Conservation (phyloP, 2,329 filamentous ascomycete genomes). For the Fusarium nanum region DNA sequence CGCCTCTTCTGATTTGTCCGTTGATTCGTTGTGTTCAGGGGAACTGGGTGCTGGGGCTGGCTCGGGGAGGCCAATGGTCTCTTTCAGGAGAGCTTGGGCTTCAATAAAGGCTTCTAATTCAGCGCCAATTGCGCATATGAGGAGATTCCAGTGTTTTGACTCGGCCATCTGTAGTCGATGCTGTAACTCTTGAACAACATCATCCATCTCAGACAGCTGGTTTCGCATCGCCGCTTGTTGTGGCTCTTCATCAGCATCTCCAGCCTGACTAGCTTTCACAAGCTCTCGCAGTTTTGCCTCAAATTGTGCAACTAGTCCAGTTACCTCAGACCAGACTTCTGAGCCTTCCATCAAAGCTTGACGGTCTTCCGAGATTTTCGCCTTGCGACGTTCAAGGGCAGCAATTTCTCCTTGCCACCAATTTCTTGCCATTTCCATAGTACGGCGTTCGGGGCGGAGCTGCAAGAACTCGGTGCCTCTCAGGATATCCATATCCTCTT, state of each 20-base stretch:
- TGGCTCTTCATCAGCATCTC: conserved; percentile 49
- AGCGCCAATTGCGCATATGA: conserved; percentile 80
- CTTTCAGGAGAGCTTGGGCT: conserved; percentile 66
- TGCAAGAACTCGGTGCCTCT: conserved; percentile 67
- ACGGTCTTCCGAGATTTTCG: conserved; percentile 69
- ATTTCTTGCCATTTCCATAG: conserved; percentile 74
- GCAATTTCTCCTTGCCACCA: conserved; percentile 76
- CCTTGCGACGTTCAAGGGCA: conserved; percentile 65
- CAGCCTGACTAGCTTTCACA: conserved; percentile 55
- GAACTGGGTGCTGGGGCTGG: conserved; percentile 11
- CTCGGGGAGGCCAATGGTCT: conserved; percentile 22
- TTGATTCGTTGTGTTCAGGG: background rate
- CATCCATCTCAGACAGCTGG: conserved; percentile 67
- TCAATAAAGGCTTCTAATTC: conserved; percentile 75
- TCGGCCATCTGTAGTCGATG: conserved; percentile 66
- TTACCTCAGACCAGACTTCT: conserved; percentile 72
- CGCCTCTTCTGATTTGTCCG: background rate
- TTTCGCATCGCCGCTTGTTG: conserved; percentile 56
- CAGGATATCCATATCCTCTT: conserved; percentile 44
- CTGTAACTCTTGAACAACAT: conserved; percentile 66
- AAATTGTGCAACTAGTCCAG: conserved; percentile 70
- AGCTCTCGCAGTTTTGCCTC: conserved; percentile 71
- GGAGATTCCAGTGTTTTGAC: conserved; percentile 75
- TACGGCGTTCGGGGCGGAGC: conserved; percentile 73
- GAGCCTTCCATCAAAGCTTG: conserved; percentile 75